These are phyloP conservation scores for Candida gorgasii DNA, from an alignment of 805 yeast genomes.

Conservation along the genomic window DNA sequence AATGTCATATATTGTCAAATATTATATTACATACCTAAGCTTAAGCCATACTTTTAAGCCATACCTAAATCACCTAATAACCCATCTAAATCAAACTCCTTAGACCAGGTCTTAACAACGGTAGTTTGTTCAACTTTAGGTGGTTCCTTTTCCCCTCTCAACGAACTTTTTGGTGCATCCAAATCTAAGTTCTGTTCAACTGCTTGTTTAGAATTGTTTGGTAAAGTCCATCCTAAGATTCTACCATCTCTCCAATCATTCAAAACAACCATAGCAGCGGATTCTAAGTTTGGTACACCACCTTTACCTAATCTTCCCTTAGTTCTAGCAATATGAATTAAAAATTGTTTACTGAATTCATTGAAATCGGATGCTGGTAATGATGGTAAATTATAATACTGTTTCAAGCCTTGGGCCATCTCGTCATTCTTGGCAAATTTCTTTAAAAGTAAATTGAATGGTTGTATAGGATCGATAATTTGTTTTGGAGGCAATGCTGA, in stretches of 20 bases:
- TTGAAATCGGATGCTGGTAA: constrained; percentile 70
- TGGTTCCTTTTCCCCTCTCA: constrained; percentile 46
- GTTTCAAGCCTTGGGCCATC: constrained; percentile 75
- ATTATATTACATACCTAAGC: too few species aligned
- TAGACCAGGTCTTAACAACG: constrained; percentile 87
- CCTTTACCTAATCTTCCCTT: constrained; percentile 92
- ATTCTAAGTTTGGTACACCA: constrained; percentile 85
- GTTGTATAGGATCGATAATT: constrained; percentile 80
- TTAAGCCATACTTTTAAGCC: too few species aligned
- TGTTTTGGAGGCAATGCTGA: constrained; percentile 89
- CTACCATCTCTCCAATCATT: constrained; percentile 98
- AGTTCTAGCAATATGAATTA: constrained; percentile 89
- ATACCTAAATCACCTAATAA: constrained; percentile 49
- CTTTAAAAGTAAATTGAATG: constrained; percentile 74
- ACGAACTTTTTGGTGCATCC: constrained; percentile 38
- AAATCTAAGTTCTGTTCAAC: constrained; percentile 15
- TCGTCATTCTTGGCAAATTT: constrained; percentile 71
- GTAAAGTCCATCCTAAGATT: constrained; percentile 86
- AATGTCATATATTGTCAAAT: too few species aligned
- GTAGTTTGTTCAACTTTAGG: constrained; percentile 65
- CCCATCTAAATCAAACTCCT: constrained; percentile 90
- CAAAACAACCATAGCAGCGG: constrained; percentile 80
- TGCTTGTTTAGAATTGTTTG: constrained; percentile 51
- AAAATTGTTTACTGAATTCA: constrained; percentile 79
- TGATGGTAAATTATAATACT: constrained; percentile 77